Conservation (phyloP, 192 early-diverging fungal species). For the Obelidium mucronatum region DNA sequence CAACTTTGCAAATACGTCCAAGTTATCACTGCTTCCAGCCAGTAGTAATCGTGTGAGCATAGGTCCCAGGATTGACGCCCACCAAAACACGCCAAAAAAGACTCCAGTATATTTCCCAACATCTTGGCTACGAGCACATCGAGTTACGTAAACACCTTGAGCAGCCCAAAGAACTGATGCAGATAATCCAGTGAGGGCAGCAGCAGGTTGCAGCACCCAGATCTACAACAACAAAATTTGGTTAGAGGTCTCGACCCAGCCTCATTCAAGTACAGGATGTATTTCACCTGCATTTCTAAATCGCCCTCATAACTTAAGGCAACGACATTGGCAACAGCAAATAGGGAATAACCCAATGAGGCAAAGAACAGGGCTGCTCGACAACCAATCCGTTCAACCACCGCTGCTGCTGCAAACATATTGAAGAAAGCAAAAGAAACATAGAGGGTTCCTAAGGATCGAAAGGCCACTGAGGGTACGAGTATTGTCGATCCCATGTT, state of each 20-base stretch:
- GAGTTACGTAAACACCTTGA: slow-evolving; percentile 37
- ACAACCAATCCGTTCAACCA: slow-evolving; percentile 33
- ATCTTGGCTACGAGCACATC: slow-evolving; percentile 14
- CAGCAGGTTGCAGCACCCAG: slow-evolving; percentile 24
- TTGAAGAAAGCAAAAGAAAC: slow-evolving; percentile 42
- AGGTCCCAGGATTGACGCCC: slow-evolving; percentile 30
- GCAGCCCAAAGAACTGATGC: slow-evolving; percentile 39
- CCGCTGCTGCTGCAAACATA: slow-evolving; percentile 31
- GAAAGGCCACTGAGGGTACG: slow-evolving; percentile 21
- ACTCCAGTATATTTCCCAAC: slow-evolving; percentile 34
- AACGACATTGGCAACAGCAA: slow-evolving; percentile 27
- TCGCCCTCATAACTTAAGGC: slow-evolving; percentile 9
- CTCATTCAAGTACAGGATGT: too few species aligned
- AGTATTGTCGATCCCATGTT: slow-evolving; percentile 32
- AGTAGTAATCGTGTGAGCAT: slow-evolving; percentile 16
- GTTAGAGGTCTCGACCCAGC: too few species aligned
- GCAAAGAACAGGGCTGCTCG: slow-evolving; percentile 20
- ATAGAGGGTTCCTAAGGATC: slow-evolving; percentile 29
- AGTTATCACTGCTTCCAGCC: background rate
- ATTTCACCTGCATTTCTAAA: slow-evolving; percentile 20
- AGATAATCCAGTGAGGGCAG: slow-evolving; percentile 25
- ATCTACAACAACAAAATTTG: too few species aligned
- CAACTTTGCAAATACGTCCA: slow-evolving; percentile 17
- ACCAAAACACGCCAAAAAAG: slow-evolving; percentile 40
- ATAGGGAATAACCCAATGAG: slow-evolving; percentile 26